Evolutionary conservation across 495 filamentous ascomycete species (phyloP).

Genomic region (Penicillium odoratum): DNA sequence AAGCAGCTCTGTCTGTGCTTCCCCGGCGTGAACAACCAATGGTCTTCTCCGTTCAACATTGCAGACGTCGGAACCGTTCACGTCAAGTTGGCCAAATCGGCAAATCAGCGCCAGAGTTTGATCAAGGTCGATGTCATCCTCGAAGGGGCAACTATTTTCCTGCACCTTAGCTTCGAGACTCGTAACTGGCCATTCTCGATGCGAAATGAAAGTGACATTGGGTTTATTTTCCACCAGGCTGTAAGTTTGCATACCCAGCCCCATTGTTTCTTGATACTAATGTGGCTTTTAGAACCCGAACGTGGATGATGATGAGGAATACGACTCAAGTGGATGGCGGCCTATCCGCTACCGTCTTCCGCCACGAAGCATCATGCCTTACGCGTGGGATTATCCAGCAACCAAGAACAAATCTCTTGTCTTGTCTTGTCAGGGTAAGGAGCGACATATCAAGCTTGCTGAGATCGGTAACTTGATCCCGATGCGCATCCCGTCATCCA

Average conservation of each 20-base stretch:
- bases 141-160: conserved; percentile 88
- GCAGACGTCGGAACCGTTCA: conserved; percentile 88
- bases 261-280: conserved; percentile 1
- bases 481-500: conserved; percentile 70
- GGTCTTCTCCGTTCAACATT: conserved; percentile 97
- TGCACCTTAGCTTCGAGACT: conserved; percentile 84
- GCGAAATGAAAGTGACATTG: conserved; percentile 93
- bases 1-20: conserved; percentile 94
- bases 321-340: conserved; percentile 76
- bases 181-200: conserved; percentile 98
- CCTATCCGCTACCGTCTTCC: conserved; percentile 92
- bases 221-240: conserved; percentile 93
- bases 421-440: conserved; percentile 73
- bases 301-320: conserved; percentile 79
- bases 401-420: conserved; percentile 94
- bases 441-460: conserved; percentile 86
- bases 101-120: conserved; percentile 82
- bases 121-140: conserved; percentile 86
- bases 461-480: conserved; percentile 95
- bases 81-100: conserved; percentile 81
- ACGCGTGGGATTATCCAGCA: conserved; percentile 98
- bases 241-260: not conserved
- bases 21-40: conserved; percentile 93
- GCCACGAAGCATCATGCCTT: conserved; percentile 96
- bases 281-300: conserved; percentile 51